Percentiles rank a stretch among this genome's conserved stretches.
Conservation (phyloP, 352 stramenopile species). For the Pythium apleroticum region DNA sequence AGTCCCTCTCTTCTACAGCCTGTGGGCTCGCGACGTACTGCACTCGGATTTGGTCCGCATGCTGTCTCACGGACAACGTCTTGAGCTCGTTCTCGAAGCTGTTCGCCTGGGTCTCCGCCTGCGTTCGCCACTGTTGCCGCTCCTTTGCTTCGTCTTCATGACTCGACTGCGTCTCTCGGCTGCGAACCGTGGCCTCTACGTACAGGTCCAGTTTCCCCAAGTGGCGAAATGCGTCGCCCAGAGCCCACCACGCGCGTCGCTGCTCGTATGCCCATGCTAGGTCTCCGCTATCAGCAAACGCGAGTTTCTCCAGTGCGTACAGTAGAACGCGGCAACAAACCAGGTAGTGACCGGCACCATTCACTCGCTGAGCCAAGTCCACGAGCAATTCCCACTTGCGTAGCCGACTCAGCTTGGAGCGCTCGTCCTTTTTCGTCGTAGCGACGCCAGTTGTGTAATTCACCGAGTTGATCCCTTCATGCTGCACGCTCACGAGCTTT, state of each 20-base stretch:
- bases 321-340: slow-evolving; percentile 43
- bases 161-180: slow-evolving; percentile 1
- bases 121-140: slow-evolving; percentile 16
- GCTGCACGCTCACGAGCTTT: slow-evolving; percentile 5
- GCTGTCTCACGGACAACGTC: slow-evolving; percentile 21
- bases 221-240: slow-evolving; percentile 67
- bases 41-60: slow-evolving; percentile 31
- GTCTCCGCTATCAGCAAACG: not conserved
- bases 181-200: slow-evolving; percentile 37
- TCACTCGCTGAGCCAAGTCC: slow-evolving; percentile 48
- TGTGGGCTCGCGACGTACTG: slow-evolving; percentile 9
- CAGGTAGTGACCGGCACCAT: slow-evolving; percentile 52
- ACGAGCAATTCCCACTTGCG: slow-evolving; percentile 55
- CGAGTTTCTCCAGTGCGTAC: slow-evolving; percentile 41
- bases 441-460: not conserved
- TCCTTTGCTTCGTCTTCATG: slow-evolving; percentile 6
- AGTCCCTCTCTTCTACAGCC: not conserved
- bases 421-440: not conserved
- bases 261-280: slow-evolving; percentile 15
- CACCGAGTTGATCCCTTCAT: not conserved
- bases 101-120: slow-evolving; percentile 21
- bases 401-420: not conserved
- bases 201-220: slow-evolving; percentile 56
- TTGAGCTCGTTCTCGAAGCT: slow-evolving; percentile 36
- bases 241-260: slow-evolving; percentile 42